These are phyloP conservation scores for Macrolepiota dolichaula DNA, from an alignment of 768 basidiomycete genomes.

Conservation along the genomic window DNA sequence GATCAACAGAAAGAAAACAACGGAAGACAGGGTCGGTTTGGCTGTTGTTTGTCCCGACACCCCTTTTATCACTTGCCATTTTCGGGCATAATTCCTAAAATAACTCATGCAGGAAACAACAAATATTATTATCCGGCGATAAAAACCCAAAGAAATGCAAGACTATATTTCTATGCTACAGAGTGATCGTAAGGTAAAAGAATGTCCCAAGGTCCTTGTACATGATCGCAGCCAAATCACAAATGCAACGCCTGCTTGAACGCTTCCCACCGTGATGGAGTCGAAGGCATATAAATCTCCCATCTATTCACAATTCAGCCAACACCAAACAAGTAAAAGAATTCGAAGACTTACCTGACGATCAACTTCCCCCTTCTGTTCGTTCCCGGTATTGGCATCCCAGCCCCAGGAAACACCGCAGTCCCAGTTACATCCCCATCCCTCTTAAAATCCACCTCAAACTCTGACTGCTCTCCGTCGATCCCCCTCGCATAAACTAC, in stretches of 20 bases:
- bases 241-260: constrained; percentile 1
- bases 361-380: constrained; percentile 57
- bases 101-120: neutral
- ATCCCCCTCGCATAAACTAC: constrained; percentile 51
- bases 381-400: constrained; percentile 58
- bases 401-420: constrained; percentile 50
- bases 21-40: neutral
- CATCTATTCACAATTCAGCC: neutral
- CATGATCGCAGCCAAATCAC: neutral
- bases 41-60: constrained; percentile 4
- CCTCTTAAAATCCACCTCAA: constrained; percentile 51
- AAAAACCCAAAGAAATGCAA: neutral
- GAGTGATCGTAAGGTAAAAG: neutral
- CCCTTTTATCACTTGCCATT: neutral
- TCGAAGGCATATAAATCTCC: constrained; percentile 6
- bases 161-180: neutral
- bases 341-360: constrained; percentile 44
- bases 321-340: neutral
- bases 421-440: constrained; percentile 49
- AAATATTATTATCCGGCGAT: neutral
- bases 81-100: neutral
- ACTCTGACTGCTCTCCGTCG: constrained; percentile 48
- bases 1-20: neutral
- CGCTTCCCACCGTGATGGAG: neutral
- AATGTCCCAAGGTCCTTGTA: neutral